Evolutionary conservation across 306 rosid genomes (phyloP).

Genomic region (Lupinus albus): DNA sequence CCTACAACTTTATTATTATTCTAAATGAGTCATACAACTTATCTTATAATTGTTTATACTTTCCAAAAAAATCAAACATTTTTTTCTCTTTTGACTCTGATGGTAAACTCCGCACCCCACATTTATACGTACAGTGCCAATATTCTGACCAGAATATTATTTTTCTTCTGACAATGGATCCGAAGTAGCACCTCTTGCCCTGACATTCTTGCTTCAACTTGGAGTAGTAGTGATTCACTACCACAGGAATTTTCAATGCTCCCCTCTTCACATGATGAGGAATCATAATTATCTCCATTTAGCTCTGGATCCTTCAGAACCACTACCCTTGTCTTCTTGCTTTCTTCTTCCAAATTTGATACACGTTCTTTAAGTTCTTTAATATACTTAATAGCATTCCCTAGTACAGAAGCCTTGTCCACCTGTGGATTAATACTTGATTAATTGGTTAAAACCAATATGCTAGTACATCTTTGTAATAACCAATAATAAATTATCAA

Average conservation of each 20-base stretch:
- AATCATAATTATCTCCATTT: slow-evolving; percentile 47
- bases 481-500: too few species aligned
- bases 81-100: too few species aligned
- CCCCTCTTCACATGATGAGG: slow-evolving; percentile 53
- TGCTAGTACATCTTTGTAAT: neutral
- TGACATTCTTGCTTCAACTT: slow-evolving; percentile 64
- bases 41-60: too few species aligned
- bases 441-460: neutral
- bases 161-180: slow-evolving; percentile 56
- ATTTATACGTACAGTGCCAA: too few species aligned
- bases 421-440: slow-evolving; percentile 42
- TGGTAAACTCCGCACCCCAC: too few species aligned
- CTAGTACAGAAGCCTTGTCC: slow-evolving; percentile 78
- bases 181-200: slow-evolving; percentile 66
- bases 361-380: slow-evolving; percentile 65
- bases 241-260: slow-evolving; percentile 31
- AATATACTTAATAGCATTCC: slow-evolving; percentile 68
- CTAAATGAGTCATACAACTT: too few species aligned
- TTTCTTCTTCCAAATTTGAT: slow-evolving; percentile 57
- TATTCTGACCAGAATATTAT: slow-evolving; percentile 53
- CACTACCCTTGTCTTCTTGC: slow-evolving; percentile 52
- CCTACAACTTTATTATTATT: too few species aligned
- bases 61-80: too few species aligned
- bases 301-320: slow-evolving; percentile 47
- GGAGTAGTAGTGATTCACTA: slow-evolving; percentile 42